Evolutionary conservation across 2,329 filamentous ascomycete species (phyloP).

Genomic region (Dactylellina sp.): DNA sequence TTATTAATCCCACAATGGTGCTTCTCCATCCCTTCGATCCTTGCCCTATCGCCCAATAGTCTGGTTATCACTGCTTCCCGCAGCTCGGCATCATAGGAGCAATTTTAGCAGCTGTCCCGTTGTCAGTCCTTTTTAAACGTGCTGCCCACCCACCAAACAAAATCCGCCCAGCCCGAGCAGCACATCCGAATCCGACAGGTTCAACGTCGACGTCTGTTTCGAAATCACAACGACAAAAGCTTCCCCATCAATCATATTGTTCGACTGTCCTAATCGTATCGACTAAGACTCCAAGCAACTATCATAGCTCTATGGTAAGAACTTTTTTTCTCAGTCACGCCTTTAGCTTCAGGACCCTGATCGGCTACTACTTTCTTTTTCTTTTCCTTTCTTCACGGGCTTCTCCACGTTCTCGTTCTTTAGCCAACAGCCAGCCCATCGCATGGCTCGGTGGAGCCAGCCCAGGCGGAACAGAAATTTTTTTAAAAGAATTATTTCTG

Average conservation of each 20-base stretch:
- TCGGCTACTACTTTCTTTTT: slow-evolving; percentile 17
- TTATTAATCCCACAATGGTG: slow-evolving; percentile 44
- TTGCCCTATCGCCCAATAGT: slow-evolving; percentile 40
- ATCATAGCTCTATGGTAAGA: slow-evolving; percentile 16
- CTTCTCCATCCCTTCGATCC: slow-evolving; percentile 18
- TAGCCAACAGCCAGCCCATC: slow-evolving; percentile 3
- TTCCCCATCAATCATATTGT: not conserved
- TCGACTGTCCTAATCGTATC: not conserved
- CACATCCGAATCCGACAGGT: slow-evolving; percentile 36
- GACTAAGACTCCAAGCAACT: not conserved
- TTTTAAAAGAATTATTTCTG: slow-evolving; percentile 5
- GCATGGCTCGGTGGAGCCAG: slow-evolving; percentile 23
- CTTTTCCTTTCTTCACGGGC: slow-evolving; percentile 26
- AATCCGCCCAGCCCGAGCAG: slow-evolving; percentile 37
- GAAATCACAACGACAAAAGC: slow-evolving; percentile 20
- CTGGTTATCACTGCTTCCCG: slow-evolving; percentile 36
- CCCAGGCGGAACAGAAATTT: slow-evolving; percentile 8
- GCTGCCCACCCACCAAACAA: slow-evolving; percentile 32
- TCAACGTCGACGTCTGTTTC: slow-evolving; percentile 3
- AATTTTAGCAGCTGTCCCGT: slow-evolving; percentile 32
- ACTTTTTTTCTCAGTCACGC: slow-evolving; percentile 15
- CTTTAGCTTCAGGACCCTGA: slow-evolving; percentile 13
- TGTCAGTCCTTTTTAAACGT: slow-evolving; percentile 36
- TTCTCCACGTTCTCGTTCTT: slow-evolving; percentile 37
- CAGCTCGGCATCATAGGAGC: slow-evolving; percentile 45